Evolutionary conservation across 352 stramenopile genomes (phyloP).

Genomic region (Thraustochytrium aureum): DNA sequence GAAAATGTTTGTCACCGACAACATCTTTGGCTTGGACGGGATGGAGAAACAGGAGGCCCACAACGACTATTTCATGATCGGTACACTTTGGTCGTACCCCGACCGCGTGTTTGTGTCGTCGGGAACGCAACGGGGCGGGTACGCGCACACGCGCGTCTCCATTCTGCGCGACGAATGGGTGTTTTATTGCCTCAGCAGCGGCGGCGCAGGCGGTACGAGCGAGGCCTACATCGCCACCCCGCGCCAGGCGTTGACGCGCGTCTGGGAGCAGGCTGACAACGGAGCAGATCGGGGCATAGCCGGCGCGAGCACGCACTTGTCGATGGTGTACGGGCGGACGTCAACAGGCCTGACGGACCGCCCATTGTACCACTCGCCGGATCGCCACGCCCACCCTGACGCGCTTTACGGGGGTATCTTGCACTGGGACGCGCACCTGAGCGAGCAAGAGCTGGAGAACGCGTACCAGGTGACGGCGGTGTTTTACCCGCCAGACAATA

Average conservation of each 20-base stretch:
- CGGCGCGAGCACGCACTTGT: not conserved
- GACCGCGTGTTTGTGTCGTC: constrained; percentile 30
- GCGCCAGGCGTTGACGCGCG: not conserved
- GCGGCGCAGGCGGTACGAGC: not conserved
- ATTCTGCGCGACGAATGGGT: constrained; percentile 22
- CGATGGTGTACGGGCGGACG: constrained; percentile 23
- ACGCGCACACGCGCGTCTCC: not conserved
- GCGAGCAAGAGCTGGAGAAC: constrained; percentile 5
- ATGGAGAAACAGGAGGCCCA: constrained; percentile 11
- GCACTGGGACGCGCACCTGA: constrained; percentile 37
- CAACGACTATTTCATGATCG: constrained; percentile 46
- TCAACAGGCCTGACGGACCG: not conserved
- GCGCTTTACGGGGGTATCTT: constrained; percentile 9
- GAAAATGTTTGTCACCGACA: constrained; percentile 25
- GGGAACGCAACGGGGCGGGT: not conserved
- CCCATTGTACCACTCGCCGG: not conserved
- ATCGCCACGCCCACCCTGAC: not conserved
- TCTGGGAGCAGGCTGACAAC: constrained; percentile 40
- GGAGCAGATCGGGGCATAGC: constrained; percentile 22
- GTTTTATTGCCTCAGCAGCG: constrained; percentile 38
- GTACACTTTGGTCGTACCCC: constrained; percentile 26
- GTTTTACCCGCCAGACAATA: constrained; percentile 8
- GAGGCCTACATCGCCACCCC: constrained; percentile 48
- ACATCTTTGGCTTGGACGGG: constrained; percentile 43
- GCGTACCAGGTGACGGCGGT: constrained; percentile 42